These are phyloP conservation scores for Hippophae gyantsensis DNA, from an alignment of 306 rosid genomes.

Conservation along the genomic window DNA sequence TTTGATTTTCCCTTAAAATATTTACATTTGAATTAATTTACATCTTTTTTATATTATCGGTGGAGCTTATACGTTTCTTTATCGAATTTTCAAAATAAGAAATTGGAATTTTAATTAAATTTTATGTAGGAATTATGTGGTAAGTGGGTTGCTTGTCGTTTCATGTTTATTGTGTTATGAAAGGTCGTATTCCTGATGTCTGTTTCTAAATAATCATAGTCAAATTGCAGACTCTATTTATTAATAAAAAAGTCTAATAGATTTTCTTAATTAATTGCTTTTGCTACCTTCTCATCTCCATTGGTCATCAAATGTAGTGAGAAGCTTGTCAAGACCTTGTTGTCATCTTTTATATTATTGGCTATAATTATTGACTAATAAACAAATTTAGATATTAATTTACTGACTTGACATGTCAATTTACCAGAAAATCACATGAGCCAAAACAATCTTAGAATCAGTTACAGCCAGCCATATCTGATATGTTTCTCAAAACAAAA, in stretches of 20 bases:
- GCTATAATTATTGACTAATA: neutral
- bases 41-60: no score
- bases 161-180: constrained; percentile 17
- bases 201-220: constrained; percentile 18
- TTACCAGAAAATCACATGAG: neutral
- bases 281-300: no score
- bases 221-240: neutral
- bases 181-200: constrained; percentile 20
- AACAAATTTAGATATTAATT: neutral
- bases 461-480: neutral
- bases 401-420: neutral
- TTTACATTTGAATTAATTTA: no score
- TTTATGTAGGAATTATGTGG: neutral
- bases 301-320: no score
- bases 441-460: neutral
- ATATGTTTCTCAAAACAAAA: neutral
- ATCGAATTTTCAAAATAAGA: neutral
- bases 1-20: no score
- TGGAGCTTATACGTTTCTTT: neutral
- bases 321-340: no score
- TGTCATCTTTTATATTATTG: neutral
- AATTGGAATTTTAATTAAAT: neutral
- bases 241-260: no score
- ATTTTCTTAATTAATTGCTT: no score
- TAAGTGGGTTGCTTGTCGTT: constrained; percentile 22